phyloP scores from a whole-genome alignment of 352 stramenopile species.

The Thalassiosira allenii region DNA sequence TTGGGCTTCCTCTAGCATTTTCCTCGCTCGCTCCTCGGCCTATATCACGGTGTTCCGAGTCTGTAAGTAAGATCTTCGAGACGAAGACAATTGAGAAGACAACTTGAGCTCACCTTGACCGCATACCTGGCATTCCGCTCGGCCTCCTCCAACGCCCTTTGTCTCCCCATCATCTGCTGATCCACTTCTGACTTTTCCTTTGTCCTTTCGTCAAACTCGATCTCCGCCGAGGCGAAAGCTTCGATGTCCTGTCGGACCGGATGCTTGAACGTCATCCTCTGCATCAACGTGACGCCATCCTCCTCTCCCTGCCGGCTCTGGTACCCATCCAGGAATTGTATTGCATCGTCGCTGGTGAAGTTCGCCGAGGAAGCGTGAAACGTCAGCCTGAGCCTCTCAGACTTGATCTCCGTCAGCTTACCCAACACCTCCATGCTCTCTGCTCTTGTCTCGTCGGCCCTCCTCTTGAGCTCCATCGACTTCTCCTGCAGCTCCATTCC shows the following conservation, averaged over 20 bases:
- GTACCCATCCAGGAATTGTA: conserved; percentile 45
- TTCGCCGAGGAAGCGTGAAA: conserved; percentile 41
- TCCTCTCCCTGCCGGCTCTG: not conserved
- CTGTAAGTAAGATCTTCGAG: too few relatives aligned
- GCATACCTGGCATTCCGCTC: conserved; percentile 16
- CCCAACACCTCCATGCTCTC: conserved; percentile 38
- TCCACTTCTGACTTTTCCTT: conserved; percentile 37
- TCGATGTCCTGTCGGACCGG: conserved; percentile 51
- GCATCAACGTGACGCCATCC: conserved; percentile 23
- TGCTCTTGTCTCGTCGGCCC: conserved; percentile 39
- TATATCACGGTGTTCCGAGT: too few relatives aligned
- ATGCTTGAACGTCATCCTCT: conserved; percentile 47
- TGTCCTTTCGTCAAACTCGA: conserved; percentile 22
- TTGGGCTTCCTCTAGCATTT: conserved; percentile 45
- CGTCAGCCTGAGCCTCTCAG: conserved; percentile 44
- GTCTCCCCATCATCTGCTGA: not conserved
- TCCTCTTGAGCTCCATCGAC: conserved; percentile 31
- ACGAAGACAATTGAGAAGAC: too few relatives aligned
- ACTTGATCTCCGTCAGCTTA: conserved; percentile 36
- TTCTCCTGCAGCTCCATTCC: conserved; percentile 45
- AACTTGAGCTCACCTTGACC: too few relatives aligned
- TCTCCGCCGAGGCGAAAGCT: conserved; percentile 34
- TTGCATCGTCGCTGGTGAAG: conserved; percentile 43
- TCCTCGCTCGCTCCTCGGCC: conserved; percentile 28
- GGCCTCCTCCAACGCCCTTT: conserved; percentile 21